These are phyloP conservation scores for Candolleomyces aberdarensis DNA, from an alignment of 768 basidiomycete genomes.

Conservation along the genomic window DNA sequence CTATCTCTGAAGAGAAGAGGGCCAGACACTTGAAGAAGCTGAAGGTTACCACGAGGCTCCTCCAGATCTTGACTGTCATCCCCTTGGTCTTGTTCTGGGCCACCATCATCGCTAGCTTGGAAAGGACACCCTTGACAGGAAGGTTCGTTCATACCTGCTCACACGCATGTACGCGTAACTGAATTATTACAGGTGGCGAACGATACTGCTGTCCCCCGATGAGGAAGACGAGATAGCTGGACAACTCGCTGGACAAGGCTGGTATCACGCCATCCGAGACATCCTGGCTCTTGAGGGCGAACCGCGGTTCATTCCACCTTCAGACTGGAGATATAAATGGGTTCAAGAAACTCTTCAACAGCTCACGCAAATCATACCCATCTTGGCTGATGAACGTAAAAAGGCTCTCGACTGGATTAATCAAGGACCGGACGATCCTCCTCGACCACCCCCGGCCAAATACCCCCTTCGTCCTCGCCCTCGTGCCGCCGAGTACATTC, in stretches of 20 bases:
- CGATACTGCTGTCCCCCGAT: slow-evolving; percentile 87
- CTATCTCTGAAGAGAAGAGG: slow-evolving; percentile 52
- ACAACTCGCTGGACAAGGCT: slow-evolving; percentile 79
- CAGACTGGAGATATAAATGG: slow-evolving; percentile 92
- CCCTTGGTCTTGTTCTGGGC: slow-evolving; percentile 64
- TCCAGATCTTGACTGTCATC: slow-evolving; percentile 55
- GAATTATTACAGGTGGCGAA: slow-evolving; percentile 64
- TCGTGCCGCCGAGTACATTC: slow-evolving; percentile 70
- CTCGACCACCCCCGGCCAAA: slow-evolving; percentile 77
- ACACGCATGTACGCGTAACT: background rate
- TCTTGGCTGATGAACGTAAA: slow-evolving; percentile 58
- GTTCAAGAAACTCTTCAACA: slow-evolving; percentile 73
- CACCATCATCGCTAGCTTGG: slow-evolving; percentile 69
- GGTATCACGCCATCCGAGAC: slow-evolving; percentile 80
- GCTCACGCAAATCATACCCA: slow-evolving; percentile 73
- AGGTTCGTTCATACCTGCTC: slow-evolving; percentile 45
- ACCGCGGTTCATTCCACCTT: slow-evolving; percentile 59
- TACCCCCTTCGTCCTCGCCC: slow-evolving; percentile 85
- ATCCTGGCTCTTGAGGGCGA: slow-evolving; percentile 68
- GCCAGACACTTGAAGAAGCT: slow-evolving; percentile 45
- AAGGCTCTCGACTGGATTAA: slow-evolving; percentile 56
- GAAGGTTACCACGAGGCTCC: slow-evolving; percentile 43
- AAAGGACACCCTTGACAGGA: slow-evolving; percentile 82
- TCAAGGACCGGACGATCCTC: slow-evolving; percentile 44
- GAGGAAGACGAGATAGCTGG: slow-evolving; percentile 89